These are phyloP conservation scores for Pilaira anomala DNA, from an alignment of 192 early-diverging fungal genomes.

Conservation along the genomic window DNA sequence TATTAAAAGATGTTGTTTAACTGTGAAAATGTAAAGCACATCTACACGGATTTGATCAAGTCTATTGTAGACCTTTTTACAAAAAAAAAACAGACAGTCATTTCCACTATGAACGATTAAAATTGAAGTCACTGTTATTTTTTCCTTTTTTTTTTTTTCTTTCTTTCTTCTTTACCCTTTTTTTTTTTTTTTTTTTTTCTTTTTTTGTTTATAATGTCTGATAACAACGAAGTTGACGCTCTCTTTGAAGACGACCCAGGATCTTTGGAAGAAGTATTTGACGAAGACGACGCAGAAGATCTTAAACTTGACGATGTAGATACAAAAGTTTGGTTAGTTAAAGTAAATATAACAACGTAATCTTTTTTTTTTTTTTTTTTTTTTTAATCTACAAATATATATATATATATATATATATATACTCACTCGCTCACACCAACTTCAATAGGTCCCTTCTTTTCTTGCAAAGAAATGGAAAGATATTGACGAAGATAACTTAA, in stretches of 20 bases:
- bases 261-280: slow-evolving; percentile 45
- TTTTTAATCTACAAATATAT: neutral
- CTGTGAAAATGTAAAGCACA: too few species aligned
- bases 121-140: too few species aligned
- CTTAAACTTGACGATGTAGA: slow-evolving; percentile 62
- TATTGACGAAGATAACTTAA: slow-evolving; percentile 60
- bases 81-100: too few species aligned
- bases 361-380: neutral
- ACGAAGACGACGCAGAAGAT: slow-evolving; percentile 67
- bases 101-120: too few species aligned
- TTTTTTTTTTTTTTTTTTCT: neutral
- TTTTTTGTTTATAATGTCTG: slow-evolving; percentile 15
- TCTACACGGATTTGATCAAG: too few species aligned
- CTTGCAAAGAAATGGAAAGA: slow-evolving; percentile 81
- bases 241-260: slow-evolving; percentile 52
- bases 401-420: too few species aligned
- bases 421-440: too few species aligned
- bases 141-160: neutral
- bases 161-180: neutral
- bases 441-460: slow-evolving; percentile 79
- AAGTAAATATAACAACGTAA: slow-evolving; percentile 48
- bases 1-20: too few species aligned
- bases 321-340: slow-evolving; percentile 90
- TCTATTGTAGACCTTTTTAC: too few species aligned
- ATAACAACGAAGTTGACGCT: slow-evolving; percentile 43